Percentiles rank a stretch among this genome's conserved stretches.
phyloP scores from a whole-genome alignment of 2,329 filamentous ascomycete species.

The Beauveria caledonica region DNA sequence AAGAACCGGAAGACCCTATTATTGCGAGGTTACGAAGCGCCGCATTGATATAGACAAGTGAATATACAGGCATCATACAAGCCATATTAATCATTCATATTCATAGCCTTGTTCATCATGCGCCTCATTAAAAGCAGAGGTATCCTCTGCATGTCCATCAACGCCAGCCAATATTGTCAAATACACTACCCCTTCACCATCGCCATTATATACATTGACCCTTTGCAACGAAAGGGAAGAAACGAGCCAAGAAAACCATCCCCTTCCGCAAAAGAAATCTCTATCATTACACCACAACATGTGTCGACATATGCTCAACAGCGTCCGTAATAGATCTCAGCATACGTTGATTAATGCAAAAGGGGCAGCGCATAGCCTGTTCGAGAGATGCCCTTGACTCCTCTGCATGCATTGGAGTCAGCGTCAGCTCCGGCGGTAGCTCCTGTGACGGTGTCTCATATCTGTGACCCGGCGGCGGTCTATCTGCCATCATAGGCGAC shows the following conservation, averaged over 20 bases:
- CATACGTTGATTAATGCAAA: slow-evolving; percentile 55
- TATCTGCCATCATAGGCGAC: slow-evolving; percentile 25
- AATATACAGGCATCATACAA: neutral
- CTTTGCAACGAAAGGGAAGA: neutral
- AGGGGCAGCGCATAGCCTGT: slow-evolving; percentile 47
- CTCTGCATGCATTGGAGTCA: slow-evolving; percentile 47
- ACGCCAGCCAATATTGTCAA: neutral
- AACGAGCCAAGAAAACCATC: neutral
- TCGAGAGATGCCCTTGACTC: slow-evolving; percentile 38
- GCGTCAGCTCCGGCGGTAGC: slow-evolving; percentile 34
- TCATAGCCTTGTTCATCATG: neutral
- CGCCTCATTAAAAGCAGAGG: neutral
- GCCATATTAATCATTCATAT: neutral
- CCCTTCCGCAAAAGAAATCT: neutral
- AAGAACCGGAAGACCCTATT: slow-evolving; percentile 3
- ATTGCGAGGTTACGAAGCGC: slow-evolving; percentile 1
- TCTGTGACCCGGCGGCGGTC: slow-evolving; percentile 23
- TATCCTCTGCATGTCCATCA: neutral
- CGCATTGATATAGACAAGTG: slow-evolving; percentile 3
- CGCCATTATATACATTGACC: neutral
- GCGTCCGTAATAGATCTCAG: slow-evolving; percentile 52
- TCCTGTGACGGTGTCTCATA: slow-evolving; percentile 29
- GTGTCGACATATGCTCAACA: slow-evolving; percentile 54
- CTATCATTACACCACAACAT: slow-evolving; percentile 43
- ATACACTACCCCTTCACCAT: neutral